phyloP scores from a whole-genome alignment of 305 asterid species.

The Fraxinus floribunda region DNA sequence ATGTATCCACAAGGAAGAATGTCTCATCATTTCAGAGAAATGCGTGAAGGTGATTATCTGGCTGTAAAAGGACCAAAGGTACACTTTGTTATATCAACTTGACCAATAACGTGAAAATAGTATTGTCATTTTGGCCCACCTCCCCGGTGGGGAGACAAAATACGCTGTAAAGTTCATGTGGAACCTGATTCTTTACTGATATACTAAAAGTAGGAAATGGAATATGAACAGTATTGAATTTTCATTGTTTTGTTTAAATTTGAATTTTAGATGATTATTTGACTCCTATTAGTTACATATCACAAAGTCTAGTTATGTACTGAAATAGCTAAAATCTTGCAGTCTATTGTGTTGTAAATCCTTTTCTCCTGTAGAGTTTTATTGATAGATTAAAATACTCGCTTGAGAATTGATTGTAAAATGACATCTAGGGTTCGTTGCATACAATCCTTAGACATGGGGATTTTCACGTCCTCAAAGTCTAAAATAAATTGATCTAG shows the following conservation, averaged over 20 bases:
- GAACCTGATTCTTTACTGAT: not conserved
- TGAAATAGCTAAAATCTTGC: not conserved
- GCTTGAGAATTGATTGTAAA: not conserved
- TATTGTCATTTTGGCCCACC: not conserved
- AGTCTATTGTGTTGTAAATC: not conserved
- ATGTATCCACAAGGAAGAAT: slow-evolving; percentile 99
- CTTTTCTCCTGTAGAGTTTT: not conserved
- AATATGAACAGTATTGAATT: not conserved
- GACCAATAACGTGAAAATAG: not conserved
- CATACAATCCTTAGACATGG: not conserved
- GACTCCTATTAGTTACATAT: not conserved
- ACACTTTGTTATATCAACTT: slow-evolving; percentile 12
- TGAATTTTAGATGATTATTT: not conserved
- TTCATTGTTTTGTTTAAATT: not conserved
- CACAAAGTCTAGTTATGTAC: not conserved
- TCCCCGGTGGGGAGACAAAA: not conserved
- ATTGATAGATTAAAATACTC: not conserved
- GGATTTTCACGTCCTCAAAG: not conserved
- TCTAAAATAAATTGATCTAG: not conserved
- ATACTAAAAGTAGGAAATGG: not conserved
- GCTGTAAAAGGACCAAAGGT: slow-evolving; percentile 97
- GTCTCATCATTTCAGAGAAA: slow-evolving; percentile 95
- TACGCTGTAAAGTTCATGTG: not conserved
- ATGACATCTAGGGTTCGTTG: not conserved
- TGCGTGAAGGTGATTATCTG: slow-evolving; percentile 81